phyloP scores from a whole-genome alignment of 2,329 filamentous ascomycete genomes.

The Beauveria medogensis region DNA sequence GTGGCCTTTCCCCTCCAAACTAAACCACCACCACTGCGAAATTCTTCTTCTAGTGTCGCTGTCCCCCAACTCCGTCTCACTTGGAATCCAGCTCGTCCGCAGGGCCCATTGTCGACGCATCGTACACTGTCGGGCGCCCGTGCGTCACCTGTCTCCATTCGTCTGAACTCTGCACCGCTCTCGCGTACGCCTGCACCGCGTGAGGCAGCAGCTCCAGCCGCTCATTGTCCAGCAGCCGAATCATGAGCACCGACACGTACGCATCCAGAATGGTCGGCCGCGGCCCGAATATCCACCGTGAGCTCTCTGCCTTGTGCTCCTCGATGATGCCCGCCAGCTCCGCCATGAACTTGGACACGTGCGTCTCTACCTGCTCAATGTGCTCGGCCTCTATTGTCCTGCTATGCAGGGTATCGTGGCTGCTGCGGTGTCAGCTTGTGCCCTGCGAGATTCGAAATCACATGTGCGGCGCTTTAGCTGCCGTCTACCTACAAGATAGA shows the following conservation, averaged over 20 bases:
- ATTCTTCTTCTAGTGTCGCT: neutral
- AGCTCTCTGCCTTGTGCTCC: conserved; percentile 9
- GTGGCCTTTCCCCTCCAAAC: neutral
- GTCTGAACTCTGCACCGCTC: conserved; percentile 16
- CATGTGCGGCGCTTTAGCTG: too few species aligned
- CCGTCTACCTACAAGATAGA: conserved; percentile 22
- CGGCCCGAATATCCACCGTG: conserved; percentile 21
- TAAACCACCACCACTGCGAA: neutral
- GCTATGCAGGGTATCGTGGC: conserved; percentile 20
- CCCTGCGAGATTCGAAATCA: too few species aligned
- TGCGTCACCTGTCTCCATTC: conserved; percentile 21
- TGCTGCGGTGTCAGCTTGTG: conserved; percentile 10
- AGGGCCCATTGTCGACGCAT: conserved; percentile 15
- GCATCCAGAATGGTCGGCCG: conserved; percentile 23
- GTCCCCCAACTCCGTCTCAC: conserved; percentile 7
- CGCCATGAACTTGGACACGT: conserved; percentile 18
- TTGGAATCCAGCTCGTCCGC: conserved; percentile 16
- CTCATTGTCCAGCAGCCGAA: conserved; percentile 19
- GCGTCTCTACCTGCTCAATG: conserved; percentile 17
- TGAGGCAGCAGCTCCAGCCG: conserved; percentile 18
- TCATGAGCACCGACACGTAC: conserved; percentile 17
- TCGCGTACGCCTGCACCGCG: conserved; percentile 16
- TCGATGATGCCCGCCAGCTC: conserved; percentile 15
- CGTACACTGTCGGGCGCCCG: conserved; percentile 20
- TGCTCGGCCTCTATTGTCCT: conserved; percentile 19